Base-by-base conservation (phyloP, 192 early-diverging fungal genomes). In the Coemansia sp. region DNA sequence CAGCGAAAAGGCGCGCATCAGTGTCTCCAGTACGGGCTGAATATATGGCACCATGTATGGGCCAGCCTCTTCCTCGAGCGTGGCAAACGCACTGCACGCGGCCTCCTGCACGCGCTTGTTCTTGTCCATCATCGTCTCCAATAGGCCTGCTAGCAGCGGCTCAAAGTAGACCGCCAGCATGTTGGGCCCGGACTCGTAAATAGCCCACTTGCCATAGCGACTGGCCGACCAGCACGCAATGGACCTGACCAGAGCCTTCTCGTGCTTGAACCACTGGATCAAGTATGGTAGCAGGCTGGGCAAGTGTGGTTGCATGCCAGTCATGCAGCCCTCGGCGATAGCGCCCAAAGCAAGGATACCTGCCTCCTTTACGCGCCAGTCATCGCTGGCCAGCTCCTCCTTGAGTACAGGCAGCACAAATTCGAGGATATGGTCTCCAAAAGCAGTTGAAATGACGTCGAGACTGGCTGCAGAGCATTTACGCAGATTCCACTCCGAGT, bases 191-290 rank as follows among this genome's bases (percentile, higher is more conserved):
- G 82, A 75, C 24, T 86, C 82, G 73, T 86, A 80, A 63, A 88
- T 76, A 59, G 88, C 87, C 96, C 96, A 98, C 55, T 87, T 86
- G 33, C 91, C 88, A 76, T 97, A 99, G 61, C 98, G 91, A 59
- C 95, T 93, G 55, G 98, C 85, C 36, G 98, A 96, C 98, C 98
- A 99, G 85, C 98, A 99, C 10, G 98, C 93, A 77, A 99, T 99
- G 24, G 95, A 93, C 55, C 96, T 91, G 40, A 99, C 94, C 66
- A 98, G 88, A 8, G 96, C 91, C 86, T 93, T 94, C 51, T 88
- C 80, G 78, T 98, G 91, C 47, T 89, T 88, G 68, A 98, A 85
- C 72, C 89, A 92, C 42, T 83, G 79, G 36, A 97, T 84, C 59
- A 99, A 86, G 75, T 93, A 93, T 40, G 95, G 97, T 18, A 98